Evolutionary conservation across 495 filamentous ascomycete genomes (phyloP).

Genomic region (Penicillium steckii): DNA sequence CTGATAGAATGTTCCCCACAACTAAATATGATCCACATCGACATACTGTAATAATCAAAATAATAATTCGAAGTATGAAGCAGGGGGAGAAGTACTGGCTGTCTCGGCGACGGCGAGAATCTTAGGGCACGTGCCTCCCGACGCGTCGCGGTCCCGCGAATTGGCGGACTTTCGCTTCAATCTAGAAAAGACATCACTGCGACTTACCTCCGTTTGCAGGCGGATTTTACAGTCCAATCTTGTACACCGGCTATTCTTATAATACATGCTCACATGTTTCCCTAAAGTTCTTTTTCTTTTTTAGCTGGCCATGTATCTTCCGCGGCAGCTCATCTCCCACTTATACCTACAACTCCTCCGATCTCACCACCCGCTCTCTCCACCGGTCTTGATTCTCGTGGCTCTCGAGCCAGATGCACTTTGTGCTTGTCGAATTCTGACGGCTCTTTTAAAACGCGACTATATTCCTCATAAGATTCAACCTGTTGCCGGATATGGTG

Average conservation of each 20-base stretch:
- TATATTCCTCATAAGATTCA: constrained; percentile 98
- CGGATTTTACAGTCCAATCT: neutral
- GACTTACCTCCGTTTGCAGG: constrained; percentile 5
- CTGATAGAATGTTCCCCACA: neutral
- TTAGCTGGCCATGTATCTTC: constrained; percentile 79
- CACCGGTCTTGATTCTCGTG: constrained; percentile 88
- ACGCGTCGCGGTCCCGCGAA: constrained; percentile 21
- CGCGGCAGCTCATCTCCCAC: constrained; percentile 80
- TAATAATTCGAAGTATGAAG: neutral
- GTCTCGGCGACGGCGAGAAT: constrained; percentile 28
- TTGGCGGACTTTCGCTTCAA: constrained; percentile 9
- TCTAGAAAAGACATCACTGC: constrained; percentile 8
- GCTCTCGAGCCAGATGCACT: constrained; percentile 94
- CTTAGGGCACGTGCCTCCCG: constrained; percentile 22
- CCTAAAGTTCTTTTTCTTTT: constrained; percentile 11
- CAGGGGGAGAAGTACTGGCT: constrained; percentile 1
- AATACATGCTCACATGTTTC: constrained; percentile 23
- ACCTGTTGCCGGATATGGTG: constrained; percentile 88
- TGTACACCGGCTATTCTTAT: constrained; percentile 1
- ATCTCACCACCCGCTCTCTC: constrained; percentile 77
- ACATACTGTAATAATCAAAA: neutral
- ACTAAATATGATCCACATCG: constrained; percentile 3
- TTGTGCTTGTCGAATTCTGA: constrained; percentile 92
- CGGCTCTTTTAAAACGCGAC: constrained; percentile 87
- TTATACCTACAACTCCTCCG: constrained; percentile 85